These are phyloP conservation scores for Paracoccidioides brasiliensis DNA, from an alignment of 2,329 filamentous ascomycete species.

Conservation along the genomic window DNA sequence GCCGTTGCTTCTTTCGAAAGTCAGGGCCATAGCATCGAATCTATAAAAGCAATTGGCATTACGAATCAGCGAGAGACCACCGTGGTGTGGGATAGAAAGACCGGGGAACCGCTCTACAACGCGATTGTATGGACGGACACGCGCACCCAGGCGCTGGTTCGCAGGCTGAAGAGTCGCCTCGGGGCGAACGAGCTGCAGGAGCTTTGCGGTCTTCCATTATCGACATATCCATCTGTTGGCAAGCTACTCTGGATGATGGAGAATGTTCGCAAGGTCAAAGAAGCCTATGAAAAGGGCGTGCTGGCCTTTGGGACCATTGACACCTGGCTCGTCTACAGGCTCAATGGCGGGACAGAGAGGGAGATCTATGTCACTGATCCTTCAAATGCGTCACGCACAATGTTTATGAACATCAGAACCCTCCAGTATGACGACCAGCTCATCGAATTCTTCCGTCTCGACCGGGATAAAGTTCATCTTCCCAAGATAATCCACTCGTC, in stretches of 20 bases:
- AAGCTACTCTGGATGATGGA: conserved; percentile 74
- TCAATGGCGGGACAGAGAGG: conserved; percentile 56
- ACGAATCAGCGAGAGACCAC: conserved; percentile 87
- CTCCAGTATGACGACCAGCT: conserved; percentile 67
- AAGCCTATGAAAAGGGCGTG: conserved; percentile 64
- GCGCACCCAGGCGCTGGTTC: conserved; percentile 60
- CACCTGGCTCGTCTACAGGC: conserved; percentile 72
- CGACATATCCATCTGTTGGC: conserved; percentile 77
- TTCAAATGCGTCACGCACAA: conserved; percentile 82
- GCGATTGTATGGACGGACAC: conserved; percentile 89
- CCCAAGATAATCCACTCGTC: conserved; percentile 72
- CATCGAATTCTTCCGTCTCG: conserved; percentile 66
- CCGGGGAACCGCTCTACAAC: conserved; percentile 72
- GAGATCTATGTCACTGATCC: conserved; percentile 71
- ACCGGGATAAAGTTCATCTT: conserved; percentile 52
- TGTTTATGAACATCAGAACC: conserved; percentile 84
- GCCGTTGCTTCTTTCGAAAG: conserved; percentile 59
- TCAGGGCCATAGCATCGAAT: conserved; percentile 52
- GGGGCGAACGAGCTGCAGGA: conserved; percentile 56
- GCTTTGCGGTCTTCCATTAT: conserved; percentile 68
- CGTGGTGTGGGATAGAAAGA: conserved; percentile 69
- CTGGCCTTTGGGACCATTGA: conserved; percentile 81
- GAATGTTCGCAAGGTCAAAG: conserved; percentile 54
- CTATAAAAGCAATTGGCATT: conserved; percentile 69
- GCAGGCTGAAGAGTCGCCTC: conserved; percentile 57